Evolutionary conservation across 2,329 filamentous ascomycete genomes (phyloP), one percentile per base, ranked within the genome.

Genomic region (Sporothrix luriei): DNA sequence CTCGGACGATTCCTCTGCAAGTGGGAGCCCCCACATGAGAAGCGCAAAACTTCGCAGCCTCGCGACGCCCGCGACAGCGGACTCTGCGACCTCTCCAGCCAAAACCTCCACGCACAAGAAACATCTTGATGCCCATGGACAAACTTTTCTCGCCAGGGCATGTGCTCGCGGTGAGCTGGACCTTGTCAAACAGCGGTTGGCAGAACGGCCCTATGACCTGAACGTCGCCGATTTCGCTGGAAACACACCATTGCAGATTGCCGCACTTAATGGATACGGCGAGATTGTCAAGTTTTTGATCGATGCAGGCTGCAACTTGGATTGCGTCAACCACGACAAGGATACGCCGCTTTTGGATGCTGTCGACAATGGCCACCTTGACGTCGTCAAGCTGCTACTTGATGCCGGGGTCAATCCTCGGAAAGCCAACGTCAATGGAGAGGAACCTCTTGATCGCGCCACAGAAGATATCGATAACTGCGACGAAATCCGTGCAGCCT

Each of bases 331-430:
- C 75, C 89, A 92, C 75, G 90, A 93, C 75, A 93, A 92, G 76
- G 95, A 99, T 76, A 98, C 95, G 0, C 95, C 95, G 38, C 85
- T 99, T 48, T 90, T 99, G 68, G 95, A 99, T 81, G 95, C 95
- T 5, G 93, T 98, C 38, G 95, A 98, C 75, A 99, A 99, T 76
- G 92, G 92, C 0, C 94, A 99, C 77, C 78, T 97, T 9, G 91
- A 91, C 21, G 94, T 98, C 4, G 91, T 99, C 54, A 92, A 89
- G 75, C 83, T 97, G 11, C 82, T 99, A 46, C 83, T 99, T 2
- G 88, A 91, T 69, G 90, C 94, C 69, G 94, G 94, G 13, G 94
- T 97, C 14, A 96, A 99, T 76, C 95, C 95, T 64, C 89, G 93
- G 65, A 91, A 93, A 74, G 90, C 93, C 61, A 97, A 98, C 77